phyloP scores from a whole-genome alignment of 148 eudicot genomes.

The Fagopyrum tataricum region DNA sequence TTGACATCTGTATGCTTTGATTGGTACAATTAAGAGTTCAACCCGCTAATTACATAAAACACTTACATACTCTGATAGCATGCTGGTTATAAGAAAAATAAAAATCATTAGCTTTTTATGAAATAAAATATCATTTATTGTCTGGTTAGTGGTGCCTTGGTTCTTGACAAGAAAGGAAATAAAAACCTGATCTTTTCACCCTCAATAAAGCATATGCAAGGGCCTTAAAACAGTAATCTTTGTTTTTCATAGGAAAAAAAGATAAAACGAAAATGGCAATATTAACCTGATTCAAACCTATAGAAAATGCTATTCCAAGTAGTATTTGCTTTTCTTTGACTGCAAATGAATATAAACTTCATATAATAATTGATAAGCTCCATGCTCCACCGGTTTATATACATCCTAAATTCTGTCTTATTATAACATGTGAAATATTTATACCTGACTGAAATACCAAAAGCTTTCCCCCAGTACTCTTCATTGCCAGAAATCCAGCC shows the following conservation, averaged over 20 bases:
- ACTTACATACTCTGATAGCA: too few species aligned
- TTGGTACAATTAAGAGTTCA: too few species aligned
- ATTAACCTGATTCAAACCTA: not conserved
- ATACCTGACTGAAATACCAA: conserved; percentile 89
- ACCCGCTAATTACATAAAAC: too few species aligned
- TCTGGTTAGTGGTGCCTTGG: too few species aligned
- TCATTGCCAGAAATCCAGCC: conserved; percentile 98
- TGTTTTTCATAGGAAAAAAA: not conserved
- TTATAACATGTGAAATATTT: not conserved
- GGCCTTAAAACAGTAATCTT: too few species aligned
- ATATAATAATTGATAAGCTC: not conserved
- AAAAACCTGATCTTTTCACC: too few species aligned
- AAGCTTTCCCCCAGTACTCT: conserved; percentile 89
- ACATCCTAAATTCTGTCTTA: not conserved
- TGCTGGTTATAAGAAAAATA: too few species aligned
- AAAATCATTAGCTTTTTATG: not conserved
- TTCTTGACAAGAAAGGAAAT: too few species aligned
- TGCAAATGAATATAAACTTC: too few species aligned
- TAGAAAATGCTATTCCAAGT: not conserved
- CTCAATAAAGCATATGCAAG: too few species aligned
- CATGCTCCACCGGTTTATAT: not conserved
- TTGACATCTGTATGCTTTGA: too few species aligned
- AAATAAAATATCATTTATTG: not conserved
- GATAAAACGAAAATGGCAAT: not conserved
- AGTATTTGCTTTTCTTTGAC: not conserved